Base-by-base conservation (phyloP, 1,139 yeast species). In the Pichia sp. region DNA sequence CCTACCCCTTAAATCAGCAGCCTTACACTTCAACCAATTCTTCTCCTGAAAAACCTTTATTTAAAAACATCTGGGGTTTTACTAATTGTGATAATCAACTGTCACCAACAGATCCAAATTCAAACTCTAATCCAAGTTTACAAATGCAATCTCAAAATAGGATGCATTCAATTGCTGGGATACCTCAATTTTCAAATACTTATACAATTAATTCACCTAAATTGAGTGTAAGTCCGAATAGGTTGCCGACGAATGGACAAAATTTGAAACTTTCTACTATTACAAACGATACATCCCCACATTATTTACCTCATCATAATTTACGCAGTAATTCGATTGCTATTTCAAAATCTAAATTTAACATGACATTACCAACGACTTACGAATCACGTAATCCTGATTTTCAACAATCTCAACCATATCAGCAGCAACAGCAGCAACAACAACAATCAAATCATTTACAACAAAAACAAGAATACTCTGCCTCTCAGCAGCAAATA, bases 311-410 rank as follows among this genome's bases (percentile, higher is more conserved):
- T 16, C 37, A 36, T 22, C 30, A 23, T 23, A 32, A 34, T 24
- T 2, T 28, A 20, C 44, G 48, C 12, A 48, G 47, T 31, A 46
- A 37, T 23, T 48, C 51, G 22, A 30, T 48, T 30, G 51, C 49
- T 20, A 27, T 45, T 4, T 32, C 54, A 5, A 54, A 52, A 36
- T 40, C 50, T 9, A 45, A 52, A 12, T 53, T 51, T 33, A 51
- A 51, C 22, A 36, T 53, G 30, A 46, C 53, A 5, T 62, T 76
- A 22, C 79, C 80, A 28, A 70, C 74, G 3, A 76, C 82, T 1
- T 76, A 73, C 55, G 81, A 76, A 56, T 58, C 68, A 45, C 23
- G 23, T 24, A 33, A 24, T 24, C 28, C 6, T 26, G 28, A 6
- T 26, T 12, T 28, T 12, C 23, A 39, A 28, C 25, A 39, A 23